Evolutionary conservation across 2,329 filamentous ascomycete species (phyloP).

Genomic region (Fusarium sp.): DNA sequence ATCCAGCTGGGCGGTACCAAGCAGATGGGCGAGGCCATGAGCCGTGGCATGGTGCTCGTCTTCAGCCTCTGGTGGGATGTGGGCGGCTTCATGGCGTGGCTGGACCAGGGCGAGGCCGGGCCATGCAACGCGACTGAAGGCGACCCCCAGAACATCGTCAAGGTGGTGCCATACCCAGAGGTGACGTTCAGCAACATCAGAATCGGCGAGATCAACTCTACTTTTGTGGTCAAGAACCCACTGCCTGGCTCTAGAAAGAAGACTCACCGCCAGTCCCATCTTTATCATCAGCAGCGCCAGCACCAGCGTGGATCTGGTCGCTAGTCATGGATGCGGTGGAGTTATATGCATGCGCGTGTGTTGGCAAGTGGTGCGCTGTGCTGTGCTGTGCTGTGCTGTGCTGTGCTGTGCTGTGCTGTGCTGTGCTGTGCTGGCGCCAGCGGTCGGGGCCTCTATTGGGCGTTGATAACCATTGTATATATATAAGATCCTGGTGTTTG

Average conservation of each 20-base stretch:
- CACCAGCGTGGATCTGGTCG: conserved; percentile 7
- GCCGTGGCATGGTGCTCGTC: conserved; percentile 62
- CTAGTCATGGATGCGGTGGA: not conserved
- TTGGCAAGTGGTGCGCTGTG: not conserved
- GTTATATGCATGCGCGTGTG: not conserved
- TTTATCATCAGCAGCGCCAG: conserved; percentile 11
- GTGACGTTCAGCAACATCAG: conserved; percentile 68
- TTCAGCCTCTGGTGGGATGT: conserved; percentile 66
- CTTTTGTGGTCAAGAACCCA: conserved; percentile 3
- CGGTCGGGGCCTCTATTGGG: not conserved
- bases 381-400: no score
- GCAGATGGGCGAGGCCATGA: conserved; percentile 59
- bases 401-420: no score
- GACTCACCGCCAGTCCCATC: conserved; percentile 14
- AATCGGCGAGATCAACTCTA: conserved; percentile 70
- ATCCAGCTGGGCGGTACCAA: conserved; percentile 55
- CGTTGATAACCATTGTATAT: not conserved
- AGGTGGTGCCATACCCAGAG: conserved; percentile 58
- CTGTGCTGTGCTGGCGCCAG: not conserved
- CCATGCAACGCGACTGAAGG: conserved; percentile 66
- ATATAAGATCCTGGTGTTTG: not conserved
- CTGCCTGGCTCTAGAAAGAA: not conserved
- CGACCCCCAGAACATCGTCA: conserved; percentile 59
- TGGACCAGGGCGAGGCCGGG: conserved; percentile 59
- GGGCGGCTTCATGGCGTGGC: conserved; percentile 63